Percentiles rank a stretch among this genome's conserved stretches.
These are phyloP conservation scores for Clitoria ternatea DNA, from an alignment of 306 rosid genomes.

Conservation along the genomic window DNA sequence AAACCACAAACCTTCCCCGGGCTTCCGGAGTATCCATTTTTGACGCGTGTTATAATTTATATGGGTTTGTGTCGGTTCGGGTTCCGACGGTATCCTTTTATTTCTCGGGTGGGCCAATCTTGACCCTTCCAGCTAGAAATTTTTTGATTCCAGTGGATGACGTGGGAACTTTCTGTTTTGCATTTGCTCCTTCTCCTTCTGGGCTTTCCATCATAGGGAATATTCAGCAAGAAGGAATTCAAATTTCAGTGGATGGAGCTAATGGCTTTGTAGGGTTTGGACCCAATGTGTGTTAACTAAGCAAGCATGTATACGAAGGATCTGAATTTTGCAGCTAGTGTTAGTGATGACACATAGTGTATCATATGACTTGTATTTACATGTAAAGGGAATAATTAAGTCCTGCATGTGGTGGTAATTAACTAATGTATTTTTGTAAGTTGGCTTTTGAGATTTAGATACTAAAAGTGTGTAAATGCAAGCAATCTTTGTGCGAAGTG, in stretches of 20 bases:
- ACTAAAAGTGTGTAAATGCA: constrained; percentile 24
- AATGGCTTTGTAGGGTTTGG: constrained; percentile 93
- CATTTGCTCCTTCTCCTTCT: constrained; percentile 63
- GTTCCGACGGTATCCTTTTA: constrained; percentile 90
- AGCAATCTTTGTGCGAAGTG: constrained; percentile 7
- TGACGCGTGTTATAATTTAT: constrained; percentile 71
- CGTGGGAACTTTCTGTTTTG: constrained; percentile 82
- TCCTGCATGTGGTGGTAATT: constrained; percentile 12
- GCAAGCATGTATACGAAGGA: not conserved
- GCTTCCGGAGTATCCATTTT: constrained; percentile 65
- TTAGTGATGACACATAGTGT: constrained; percentile 25
- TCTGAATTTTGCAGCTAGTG: constrained; percentile 33
- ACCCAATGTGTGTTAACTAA: constrained; percentile 70
- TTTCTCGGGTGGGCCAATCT: constrained; percentile 72
- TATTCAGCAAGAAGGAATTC: constrained; percentile 91
- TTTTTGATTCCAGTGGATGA: constrained; percentile 80
- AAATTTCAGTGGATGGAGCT: constrained; percentile 82
- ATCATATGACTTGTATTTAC: not conserved
- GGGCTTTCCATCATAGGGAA: constrained; percentile 87
- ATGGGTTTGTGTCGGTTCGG: constrained; percentile 82
- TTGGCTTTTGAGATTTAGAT: constrained; percentile 15
- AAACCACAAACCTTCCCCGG: constrained; percentile 74
- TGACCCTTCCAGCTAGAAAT: constrained; percentile 85
- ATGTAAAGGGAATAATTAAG: not conserved
- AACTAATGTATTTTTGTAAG: constrained; percentile 1